Base-by-base conservation (phyloP, 2,329 filamentous ascomycete species). In the Phialocephala sp. region DNA sequence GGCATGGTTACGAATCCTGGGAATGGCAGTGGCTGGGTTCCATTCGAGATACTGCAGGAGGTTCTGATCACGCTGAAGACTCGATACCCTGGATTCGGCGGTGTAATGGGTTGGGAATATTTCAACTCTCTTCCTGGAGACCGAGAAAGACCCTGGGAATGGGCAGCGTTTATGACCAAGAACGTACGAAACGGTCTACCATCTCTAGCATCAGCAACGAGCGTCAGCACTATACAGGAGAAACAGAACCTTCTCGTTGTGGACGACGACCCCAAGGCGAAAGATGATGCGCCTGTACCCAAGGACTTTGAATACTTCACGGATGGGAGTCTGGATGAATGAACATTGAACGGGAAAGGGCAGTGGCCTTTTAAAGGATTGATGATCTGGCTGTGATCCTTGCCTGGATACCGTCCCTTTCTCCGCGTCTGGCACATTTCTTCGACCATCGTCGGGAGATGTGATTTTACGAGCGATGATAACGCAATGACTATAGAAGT, bases 21-120 rank as follows among this genome's bases (percentile, higher is more conserved):
- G 0, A 94, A 96, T 72, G 93, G 93, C 73, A 82, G 75, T 77
- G 92, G 80, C 64, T 91, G 82, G 75, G 87, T 94, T 1, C 82
- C 85, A 1, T 84, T 87, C 64, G 82, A 85, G 55, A 76, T 82
- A 15, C 78, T 92, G 27, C 82, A 83, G 12, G 79, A 81, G 20
- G 86, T 90, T 22, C 76, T 93, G 54, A 81, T 82, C 36, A 75
- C 81, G 47, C 75, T 93, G 69, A 79, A 84, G 41, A 80, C 85
- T 41, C 83, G 83, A 65, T 91, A 91, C 60, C 85, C 86, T 1
- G 80, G 80, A 0, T 95, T 97, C 76, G 94, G 93, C 0, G 94
- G 94, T 0, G 88, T 97, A 8, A 95, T 95, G 89, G 93, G 93
- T 2, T 97, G 94, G 94, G 94, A 97, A 80, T 97, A 95, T 76